Evolutionary conservation across 768 basidiomycete species (phyloP), one percentile per base, ranked within the genome.

Genomic region (Lentinus brumalis): DNA sequence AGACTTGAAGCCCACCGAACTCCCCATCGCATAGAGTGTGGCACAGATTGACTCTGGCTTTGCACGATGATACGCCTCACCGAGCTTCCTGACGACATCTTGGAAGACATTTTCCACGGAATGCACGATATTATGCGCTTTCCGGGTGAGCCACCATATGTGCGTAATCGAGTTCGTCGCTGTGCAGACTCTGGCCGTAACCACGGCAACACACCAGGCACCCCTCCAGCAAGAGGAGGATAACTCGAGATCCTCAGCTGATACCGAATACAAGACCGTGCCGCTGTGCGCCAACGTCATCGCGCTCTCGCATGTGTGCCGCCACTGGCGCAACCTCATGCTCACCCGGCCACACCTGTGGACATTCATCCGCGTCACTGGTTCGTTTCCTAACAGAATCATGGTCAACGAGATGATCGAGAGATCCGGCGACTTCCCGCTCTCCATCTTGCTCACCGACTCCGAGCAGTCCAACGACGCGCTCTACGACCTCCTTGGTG

Each of bases 51-150:
- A 26, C 21, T 26, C 21, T 26, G 21, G 21, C 21, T 26, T 26
- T 26, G 21, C 35, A 35, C 6, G 79, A 52, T 52, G 50, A 52
- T 52, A 14, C 50, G 50, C 14, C 38, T n/a, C 30, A 52, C 50
- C 38, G 50, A 52, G 31, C 32, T 52, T 39, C 50, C 50, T 35
- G 50, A 52, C 38, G 50, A 52, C 16, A 52, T 52, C 31, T 31
- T 52, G 31, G 50, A 52, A 31, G 50, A 52, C 6, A 21, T 52
- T 10, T 52, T 52, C 30, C 32, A 52, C 10, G 50, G 31, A 14
- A 52, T 52, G 50, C 50, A 32, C 3, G 30, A 52, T 16, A 21
- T 52, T 7, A 52, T 52, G 30, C 32, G 50, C 18, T 52, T 52
- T 31, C 50, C 50, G 8, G 50, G 50, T 8, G 50, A 52, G 21